Base-by-base conservation (phyloP, 2,329 filamentous ascomycete species). In the Xylaria sp. region DNA sequence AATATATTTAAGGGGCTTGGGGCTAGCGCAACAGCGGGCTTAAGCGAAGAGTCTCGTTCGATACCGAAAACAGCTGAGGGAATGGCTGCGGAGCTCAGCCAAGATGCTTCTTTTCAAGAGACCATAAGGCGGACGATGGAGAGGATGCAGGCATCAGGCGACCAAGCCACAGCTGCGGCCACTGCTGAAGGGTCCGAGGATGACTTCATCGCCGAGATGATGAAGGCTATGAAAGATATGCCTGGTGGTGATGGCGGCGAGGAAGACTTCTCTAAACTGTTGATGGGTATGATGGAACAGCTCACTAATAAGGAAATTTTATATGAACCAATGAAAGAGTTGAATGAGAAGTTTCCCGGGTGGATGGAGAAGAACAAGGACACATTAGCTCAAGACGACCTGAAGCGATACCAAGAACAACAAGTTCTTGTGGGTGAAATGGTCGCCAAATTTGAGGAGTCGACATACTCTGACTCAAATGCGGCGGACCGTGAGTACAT, bases 261-360 rank as follows among this genome's bases (percentile, higher is more conserved):
- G 66, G 94, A 96, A 75, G 94, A 97, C 75, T 92, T 98, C 76
- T 94, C 93, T 66, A 95, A 97, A 83, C 94, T 98, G 90, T 88
- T 99, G 69, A 89, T 97, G 87, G 93, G 92, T 63, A 97, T 98
- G 94, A 98, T 99, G 95, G 94, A 98, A 82, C 94, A 99, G 81
- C 87, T 99, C 72, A 98, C 96, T 3, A 97, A 97, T 81, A 98
- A 97, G 84, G 96, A 98, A 75, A 98, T 99, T 72, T 83, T 99
- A 60, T 98, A 98, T 79, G 95, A 99, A 83, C 96, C 96, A 2
- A 98, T 99, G 94, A 97, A 97, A 84, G 96, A 99, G 82, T 84
- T 99, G 57, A 84, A 97, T 80, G 91, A 93, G 63, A 98, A 98
- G 81, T 99, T 96, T 78, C 95, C 94, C 0, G 89, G 83, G 1